phyloP scores from a whole-genome alignment of 1,139 yeast species.

The Ogataea hybrid region DNA sequence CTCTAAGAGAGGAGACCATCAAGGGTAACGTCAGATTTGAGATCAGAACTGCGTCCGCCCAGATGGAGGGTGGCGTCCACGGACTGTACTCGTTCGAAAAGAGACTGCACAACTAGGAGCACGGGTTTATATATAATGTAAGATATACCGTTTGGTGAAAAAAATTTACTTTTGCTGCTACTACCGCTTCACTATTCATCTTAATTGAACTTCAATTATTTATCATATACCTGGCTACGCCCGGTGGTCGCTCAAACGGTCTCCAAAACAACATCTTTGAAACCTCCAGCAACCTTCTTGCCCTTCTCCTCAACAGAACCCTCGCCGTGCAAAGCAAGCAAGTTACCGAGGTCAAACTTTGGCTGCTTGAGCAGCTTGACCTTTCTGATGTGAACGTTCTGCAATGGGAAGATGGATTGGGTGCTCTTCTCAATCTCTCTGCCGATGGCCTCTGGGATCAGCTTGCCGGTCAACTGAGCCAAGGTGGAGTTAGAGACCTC shows the following conservation, averaged over 20 bases:
- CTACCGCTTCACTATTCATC: not conserved
- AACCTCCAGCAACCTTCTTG: constrained; percentile 82
- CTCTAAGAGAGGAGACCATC: constrained; percentile 63
- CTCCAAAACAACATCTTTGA: constrained; percentile 91
- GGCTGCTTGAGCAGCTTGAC: constrained; percentile 90
- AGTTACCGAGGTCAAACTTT: constrained; percentile 85
- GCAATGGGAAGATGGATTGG: constrained; percentile 82
- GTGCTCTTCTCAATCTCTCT: constrained; percentile 89
- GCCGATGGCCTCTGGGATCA: constrained; percentile 89
- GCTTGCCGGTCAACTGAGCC: constrained; percentile 84
- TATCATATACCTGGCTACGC: constrained; percentile 3
- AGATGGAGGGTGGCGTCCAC: constrained; percentile 98
- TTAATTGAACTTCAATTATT: constrained; percentile 8
- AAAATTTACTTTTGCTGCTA: no score
- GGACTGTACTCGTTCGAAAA: constrained; percentile 96
- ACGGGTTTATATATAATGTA: not conserved
- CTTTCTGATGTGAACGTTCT: constrained; percentile 90
- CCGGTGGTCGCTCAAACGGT: constrained; percentile 48
- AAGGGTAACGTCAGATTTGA: constrained; percentile 84
- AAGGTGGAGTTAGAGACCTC: constrained; percentile 82
- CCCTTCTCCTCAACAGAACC: constrained; percentile 78
- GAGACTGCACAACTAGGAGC: constrained; percentile 78
- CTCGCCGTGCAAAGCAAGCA: constrained; percentile 91
- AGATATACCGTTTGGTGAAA: not conserved
- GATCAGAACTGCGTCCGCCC: constrained; percentile 98